Conservation (phyloP, 768 basidiomycete genomes). For the Heimioporus sp. region DNA sequence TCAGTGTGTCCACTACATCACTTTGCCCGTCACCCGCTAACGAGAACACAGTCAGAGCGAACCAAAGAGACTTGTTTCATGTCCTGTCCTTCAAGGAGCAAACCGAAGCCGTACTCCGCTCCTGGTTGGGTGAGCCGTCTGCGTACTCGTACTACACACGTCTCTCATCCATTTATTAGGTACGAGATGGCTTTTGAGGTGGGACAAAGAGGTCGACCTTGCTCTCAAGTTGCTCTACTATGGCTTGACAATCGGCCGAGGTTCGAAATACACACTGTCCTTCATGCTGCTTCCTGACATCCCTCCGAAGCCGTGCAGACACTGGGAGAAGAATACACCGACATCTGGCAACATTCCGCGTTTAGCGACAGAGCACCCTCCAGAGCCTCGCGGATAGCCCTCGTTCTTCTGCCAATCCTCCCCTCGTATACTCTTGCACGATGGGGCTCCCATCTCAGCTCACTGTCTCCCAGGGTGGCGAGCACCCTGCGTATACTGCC, state of each 20-base stretch:
- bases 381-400: conserved; percentile 41
- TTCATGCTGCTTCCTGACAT: conserved; percentile 7
- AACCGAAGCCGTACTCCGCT: conserved; percentile 66
- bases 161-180: conserved; percentile 43
- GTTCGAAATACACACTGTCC: conserved; percentile 36
- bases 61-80: conserved; percentile 81
- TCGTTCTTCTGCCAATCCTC: conserved; percentile 65
- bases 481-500: conserved; percentile 40
- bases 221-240: conserved; percentile 67
- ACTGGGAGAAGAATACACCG: conserved; percentile 89
- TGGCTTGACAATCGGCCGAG: conserved; percentile 71
- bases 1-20: conserved; percentile 52
- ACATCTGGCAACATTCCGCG: conserved; percentile 70
- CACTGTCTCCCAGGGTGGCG: conserved; percentile 32
- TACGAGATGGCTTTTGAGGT: conserved; percentile 73
- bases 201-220: conserved; percentile 80
- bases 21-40: conserved; percentile 2
- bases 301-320: conserved; percentile 63
- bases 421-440: conserved; percentile 61
- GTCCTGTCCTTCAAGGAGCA: conserved; percentile 73
- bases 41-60: conserved; percentile 64
- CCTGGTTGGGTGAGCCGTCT: conserved; percentile 65
- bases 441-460: conserved; percentile 41
- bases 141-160: background rate
- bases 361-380: conserved; percentile 42